A percentile compares a stretch with the other conserved stretches of the same genome.
These are phyloP conservation scores for Plasmodium sp. DNA, from an alignment of 169 alveolate genomes.

Conservation along the genomic window DNA sequence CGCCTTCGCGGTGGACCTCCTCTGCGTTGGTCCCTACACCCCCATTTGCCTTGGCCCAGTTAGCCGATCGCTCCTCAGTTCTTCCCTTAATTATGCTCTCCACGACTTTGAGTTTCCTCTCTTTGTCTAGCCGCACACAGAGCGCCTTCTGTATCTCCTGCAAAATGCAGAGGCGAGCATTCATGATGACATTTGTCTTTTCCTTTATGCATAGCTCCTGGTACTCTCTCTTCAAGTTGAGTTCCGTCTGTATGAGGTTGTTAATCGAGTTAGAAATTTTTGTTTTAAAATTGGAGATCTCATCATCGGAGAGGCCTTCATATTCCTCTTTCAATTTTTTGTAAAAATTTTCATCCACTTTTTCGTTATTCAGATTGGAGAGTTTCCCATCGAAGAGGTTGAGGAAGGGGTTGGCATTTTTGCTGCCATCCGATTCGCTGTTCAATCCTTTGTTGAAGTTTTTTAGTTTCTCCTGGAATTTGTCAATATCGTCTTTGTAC, in stretches of 20 bases:
- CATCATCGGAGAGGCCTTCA: slow-evolving; percentile 34
- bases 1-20: neutral
- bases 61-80: neutral
- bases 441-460: slow-evolving; percentile 13
- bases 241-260: slow-evolving; percentile 49
- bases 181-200: slow-evolving; percentile 60
- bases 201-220: slow-evolving; percentile 66
- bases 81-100: slow-evolving; percentile 52
- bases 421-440: neutral
- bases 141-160: slow-evolving; percentile 71
- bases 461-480: slow-evolving; percentile 43
- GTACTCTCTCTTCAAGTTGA: slow-evolving; percentile 55
- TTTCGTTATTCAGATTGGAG: slow-evolving; percentile 27
- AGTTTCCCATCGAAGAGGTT: slow-evolving; percentile 48
- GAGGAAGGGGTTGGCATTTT: neutral
- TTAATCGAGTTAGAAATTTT: slow-evolving; percentile 62
- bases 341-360: slow-evolving; percentile 67
- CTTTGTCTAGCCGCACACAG: slow-evolving; percentile 62
- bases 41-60: neutral
- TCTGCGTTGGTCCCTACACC: neutral
- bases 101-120: slow-evolving; percentile 49
- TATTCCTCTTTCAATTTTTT: slow-evolving; percentile 70
- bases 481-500: slow-evolving; percentile 51
- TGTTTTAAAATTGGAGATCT: slow-evolving; percentile 35
- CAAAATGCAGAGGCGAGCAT: slow-evolving; percentile 45